These are phyloP conservation scores for Nemania abortiva DNA, from an alignment of 2,329 filamentous ascomycete genomes.

Conservation along the genomic window DNA sequence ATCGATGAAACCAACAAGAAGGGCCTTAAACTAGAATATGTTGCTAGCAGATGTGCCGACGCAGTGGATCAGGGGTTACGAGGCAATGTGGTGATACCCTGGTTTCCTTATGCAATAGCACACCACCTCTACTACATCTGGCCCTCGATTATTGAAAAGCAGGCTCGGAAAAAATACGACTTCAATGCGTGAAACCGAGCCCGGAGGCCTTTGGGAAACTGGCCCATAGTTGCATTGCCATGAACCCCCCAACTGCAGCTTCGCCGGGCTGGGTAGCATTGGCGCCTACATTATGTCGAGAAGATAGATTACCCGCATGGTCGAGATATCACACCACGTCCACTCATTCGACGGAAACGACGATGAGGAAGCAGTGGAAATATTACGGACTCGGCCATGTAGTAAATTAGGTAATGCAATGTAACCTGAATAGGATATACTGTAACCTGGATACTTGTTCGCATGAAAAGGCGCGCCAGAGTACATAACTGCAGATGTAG, in stretches of 20 bases:
- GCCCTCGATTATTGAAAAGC: slow-evolving; percentile 49
- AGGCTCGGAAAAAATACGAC: slow-evolving; percentile 51
- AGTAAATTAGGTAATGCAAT: background rate
- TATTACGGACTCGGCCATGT: background rate
- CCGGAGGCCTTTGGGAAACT: background rate
- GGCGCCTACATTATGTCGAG: background rate
- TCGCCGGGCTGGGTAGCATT: slow-evolving; percentile 4
- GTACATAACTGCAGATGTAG: background rate
- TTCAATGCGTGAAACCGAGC: slow-evolving; percentile 35
- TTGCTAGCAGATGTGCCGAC: slow-evolving; percentile 48
- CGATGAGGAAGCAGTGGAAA: background rate
- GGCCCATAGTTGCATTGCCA: slow-evolving; percentile 8
- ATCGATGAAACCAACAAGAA: slow-evolving; percentile 46
- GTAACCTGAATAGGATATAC: background rate
- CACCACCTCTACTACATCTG: slow-evolving; percentile 50
- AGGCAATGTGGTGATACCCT: slow-evolving; percentile 50
- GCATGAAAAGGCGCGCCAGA: background rate
- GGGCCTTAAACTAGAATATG: slow-evolving; percentile 50
- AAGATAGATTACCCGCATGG: background rate
- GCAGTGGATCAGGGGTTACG: slow-evolving; percentile 46
- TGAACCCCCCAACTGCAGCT: slow-evolving; percentile 21
- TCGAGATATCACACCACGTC: slow-evolving; percentile 9
- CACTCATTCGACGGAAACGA: slow-evolving; percentile 7
- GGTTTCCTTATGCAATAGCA: slow-evolving; percentile 49
- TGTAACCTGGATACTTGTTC: background rate